A percentile compares a stretch with the other conserved stretches of the same genome.
Evolutionary conservation across 768 basidiomycete species (phyloP).

Genomic region (Collybiopsis luxurians): DNA sequence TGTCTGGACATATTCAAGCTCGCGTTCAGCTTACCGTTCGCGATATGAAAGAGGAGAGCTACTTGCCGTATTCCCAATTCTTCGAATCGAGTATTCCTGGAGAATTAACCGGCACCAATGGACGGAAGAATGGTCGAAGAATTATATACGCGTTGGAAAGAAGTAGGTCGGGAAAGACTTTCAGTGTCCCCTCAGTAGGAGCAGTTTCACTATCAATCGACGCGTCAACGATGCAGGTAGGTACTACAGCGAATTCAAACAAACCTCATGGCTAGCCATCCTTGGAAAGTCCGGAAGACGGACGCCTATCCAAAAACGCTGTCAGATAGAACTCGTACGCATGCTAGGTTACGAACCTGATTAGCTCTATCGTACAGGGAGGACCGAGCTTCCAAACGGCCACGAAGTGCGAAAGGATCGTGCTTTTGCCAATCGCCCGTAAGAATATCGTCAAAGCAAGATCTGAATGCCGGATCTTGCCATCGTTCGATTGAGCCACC

Average conservation of each 20-base stretch:
- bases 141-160: slow-evolving; percentile 72
- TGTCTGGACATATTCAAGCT: slow-evolving; percentile 29
- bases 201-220: slow-evolving; percentile 55
- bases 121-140: slow-evolving; percentile 76
- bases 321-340: not conserved
- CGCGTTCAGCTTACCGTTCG: not conserved
- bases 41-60: not conserved
- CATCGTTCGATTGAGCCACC: slow-evolving; percentile 77
- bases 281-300: slow-evolving; percentile 67
- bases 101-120: slow-evolving; percentile 35
- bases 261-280: slow-evolving; percentile 75
- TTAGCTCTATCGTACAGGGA: slow-evolving; percentile 60
- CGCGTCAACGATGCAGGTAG: not conserved
- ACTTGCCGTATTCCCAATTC: slow-evolving; percentile 52
- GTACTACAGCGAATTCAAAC: not conserved
- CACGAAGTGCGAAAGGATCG: slow-evolving; percentile 63
- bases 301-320: slow-evolving; percentile 29
- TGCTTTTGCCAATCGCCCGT: slow-evolving; percentile 60
- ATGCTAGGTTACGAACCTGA: slow-evolving; percentile 34
- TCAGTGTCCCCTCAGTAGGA: slow-evolving; percentile 66
- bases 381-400: slow-evolving; percentile 56
- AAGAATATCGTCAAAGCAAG: slow-evolving; percentile 62
- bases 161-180: slow-evolving; percentile 63
- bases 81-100: slow-evolving; percentile 42
- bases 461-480: slow-evolving; percentile 59